Evolutionary conservation across 352 stramenopile species (phyloP).

Genomic region (Phytophthora colocasiae): DNA sequence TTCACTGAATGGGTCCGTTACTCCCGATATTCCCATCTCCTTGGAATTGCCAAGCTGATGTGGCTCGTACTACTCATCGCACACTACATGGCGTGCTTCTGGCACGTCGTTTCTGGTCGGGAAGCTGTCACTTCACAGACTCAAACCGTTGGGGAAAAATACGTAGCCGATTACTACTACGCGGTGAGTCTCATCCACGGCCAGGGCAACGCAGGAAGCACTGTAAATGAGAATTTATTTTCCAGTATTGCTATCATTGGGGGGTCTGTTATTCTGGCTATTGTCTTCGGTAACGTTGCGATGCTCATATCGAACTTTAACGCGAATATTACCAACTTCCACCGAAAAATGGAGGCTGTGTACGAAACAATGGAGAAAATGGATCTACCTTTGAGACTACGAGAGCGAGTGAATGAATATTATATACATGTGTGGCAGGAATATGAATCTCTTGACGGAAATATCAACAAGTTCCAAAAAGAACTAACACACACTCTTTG

Average conservation of each 20-base stretch:
- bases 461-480: constrained; percentile 27
- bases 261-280: constrained; percentile 54
- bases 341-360: constrained; percentile 67
- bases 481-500: constrained; percentile 53
- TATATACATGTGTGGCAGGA: constrained; percentile 56
- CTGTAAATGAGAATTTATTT: too few species aligned
- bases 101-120: too few species aligned
- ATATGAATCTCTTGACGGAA: constrained; percentile 50
- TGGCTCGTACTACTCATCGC: too few species aligned
- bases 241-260: constrained; percentile 44
- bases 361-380: constrained; percentile 62
- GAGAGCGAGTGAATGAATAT: constrained; percentile 46
- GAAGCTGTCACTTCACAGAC: too few species aligned
- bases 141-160: too few species aligned
- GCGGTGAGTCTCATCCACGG: too few species aligned
- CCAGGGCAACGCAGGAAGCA: too few species aligned
- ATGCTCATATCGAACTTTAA: constrained; percentile 67
- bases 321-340: constrained; percentile 51
- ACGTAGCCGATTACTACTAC: too few species aligned
- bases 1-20: too few species aligned
- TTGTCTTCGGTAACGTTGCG: constrained; percentile 64
- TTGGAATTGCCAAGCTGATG: too few species aligned
- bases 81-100: too few species aligned
- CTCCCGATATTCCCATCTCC: too few species aligned
- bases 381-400: constrained; percentile 38